These are phyloP conservation scores for Solanum paucissectum DNA, from an alignment of 257 asterid species.

Conservation along the genomic window DNA sequence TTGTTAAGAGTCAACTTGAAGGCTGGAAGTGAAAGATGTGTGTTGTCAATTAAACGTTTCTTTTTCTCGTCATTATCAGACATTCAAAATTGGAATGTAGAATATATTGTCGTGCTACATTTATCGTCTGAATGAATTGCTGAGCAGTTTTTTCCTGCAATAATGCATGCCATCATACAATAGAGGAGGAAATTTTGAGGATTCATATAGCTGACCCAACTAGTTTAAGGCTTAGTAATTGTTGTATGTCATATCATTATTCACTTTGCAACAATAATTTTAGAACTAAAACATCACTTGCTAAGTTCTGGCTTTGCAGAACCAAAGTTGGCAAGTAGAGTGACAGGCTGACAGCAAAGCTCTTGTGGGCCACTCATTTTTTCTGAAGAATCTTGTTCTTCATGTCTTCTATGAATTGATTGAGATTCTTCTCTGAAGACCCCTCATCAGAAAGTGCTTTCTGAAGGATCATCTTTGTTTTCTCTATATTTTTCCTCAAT, in stretches of 20 bases:
- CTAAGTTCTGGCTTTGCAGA: not conserved
- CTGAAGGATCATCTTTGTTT: not conserved
- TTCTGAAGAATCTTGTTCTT: constrained; percentile 1
- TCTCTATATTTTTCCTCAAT: not conserved
- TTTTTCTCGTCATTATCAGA: not conserved
- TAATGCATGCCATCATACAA: not conserved
- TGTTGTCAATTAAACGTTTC: not conserved
- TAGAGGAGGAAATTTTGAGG: not conserved
- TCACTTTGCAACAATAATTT: not conserved
- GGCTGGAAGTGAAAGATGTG: not conserved
- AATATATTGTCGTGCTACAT: not conserved
- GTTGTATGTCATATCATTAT: not conserved
- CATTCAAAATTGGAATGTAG: not conserved
- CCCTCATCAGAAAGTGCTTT: not conserved
- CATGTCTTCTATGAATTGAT: not conserved
- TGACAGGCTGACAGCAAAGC: not conserved
- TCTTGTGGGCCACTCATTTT: not conserved
- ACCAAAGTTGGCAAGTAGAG: not conserved
- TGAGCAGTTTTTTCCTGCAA: not conserved
- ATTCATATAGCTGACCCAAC: not conserved
- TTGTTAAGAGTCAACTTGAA: not conserved
- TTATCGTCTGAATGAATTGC: not conserved
- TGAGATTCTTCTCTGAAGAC: constrained; percentile 2
- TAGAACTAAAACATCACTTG: not conserved
- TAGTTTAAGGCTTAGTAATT: not conserved